phyloP scores from a whole-genome alignment of 148 eudicot species.

The Agrostemma githago region DNA sequence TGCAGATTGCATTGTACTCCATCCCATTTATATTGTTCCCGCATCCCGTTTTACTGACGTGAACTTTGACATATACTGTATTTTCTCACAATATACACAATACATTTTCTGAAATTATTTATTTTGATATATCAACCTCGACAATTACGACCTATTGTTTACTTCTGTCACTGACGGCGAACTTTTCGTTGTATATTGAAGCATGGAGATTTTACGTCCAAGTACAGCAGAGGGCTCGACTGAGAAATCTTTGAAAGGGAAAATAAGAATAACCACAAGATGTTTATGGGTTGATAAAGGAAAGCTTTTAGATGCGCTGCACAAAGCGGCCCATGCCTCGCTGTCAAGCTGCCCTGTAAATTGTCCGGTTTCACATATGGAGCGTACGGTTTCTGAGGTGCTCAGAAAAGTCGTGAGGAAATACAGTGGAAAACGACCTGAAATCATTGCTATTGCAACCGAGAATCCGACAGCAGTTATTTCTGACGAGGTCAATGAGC shows the following conservation, averaged over 20 bases:
- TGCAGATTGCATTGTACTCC: neutral
- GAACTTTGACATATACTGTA: too few relatives aligned
- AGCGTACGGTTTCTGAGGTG: conserved; percentile 79
- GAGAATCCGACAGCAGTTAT: conserved; percentile 86
- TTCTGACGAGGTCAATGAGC: conserved; percentile 68
- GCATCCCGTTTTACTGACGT: too few relatives aligned
- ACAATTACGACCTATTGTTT: neutral
- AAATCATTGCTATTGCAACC: conserved; percentile 75
- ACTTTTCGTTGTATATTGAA: conserved; percentile 34
- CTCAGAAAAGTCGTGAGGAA: conserved; percentile 91
- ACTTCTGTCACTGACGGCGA: conserved; percentile 9
- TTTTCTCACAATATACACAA: neutral
- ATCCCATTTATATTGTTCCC: neutral
- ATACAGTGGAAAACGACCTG: conserved; percentile 92
- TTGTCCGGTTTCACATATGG: conserved; percentile 85
- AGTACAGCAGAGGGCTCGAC: conserved; percentile 34
- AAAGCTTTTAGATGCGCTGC: conserved; percentile 91
- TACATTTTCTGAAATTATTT: neutral
- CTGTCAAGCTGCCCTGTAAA: conserved; percentile 83
- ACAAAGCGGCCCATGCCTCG: conserved; percentile 91
- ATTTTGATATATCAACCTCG: too few relatives aligned
- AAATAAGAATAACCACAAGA: conserved; percentile 91
- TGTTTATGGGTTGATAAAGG: conserved; percentile 99
- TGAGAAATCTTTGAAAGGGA: conserved; percentile 62
- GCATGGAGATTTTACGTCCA: conserved; percentile 95